Evolutionary conservation across 805 yeast species (phyloP).

Genomic region (Wickerhamiella alocasiicola): DNA sequence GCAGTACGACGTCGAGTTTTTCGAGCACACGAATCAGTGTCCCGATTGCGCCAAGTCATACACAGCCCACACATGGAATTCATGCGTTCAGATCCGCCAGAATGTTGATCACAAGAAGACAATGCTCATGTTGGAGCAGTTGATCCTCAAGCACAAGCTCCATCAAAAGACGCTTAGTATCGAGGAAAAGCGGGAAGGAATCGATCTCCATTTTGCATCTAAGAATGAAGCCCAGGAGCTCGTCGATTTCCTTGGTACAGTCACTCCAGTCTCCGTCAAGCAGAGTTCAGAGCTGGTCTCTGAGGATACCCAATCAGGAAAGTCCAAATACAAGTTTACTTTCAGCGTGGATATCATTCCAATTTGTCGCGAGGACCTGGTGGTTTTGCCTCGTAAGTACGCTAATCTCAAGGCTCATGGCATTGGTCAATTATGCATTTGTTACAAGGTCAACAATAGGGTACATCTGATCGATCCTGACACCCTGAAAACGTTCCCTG

Average conservation of each 20-base stretch:
- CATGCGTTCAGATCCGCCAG: constrained; percentile 92
- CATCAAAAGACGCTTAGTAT: constrained; percentile 86
- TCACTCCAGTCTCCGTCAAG: constrained; percentile 68
- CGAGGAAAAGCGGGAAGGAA: constrained; percentile 78
- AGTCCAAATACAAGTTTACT: constrained; percentile 76
- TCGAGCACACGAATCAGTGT: constrained; percentile 94
- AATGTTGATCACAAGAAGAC: constrained; percentile 92
- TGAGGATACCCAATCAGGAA: constrained; percentile 79
- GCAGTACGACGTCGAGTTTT: constrained; percentile 81
- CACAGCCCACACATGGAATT: constrained; percentile 92
- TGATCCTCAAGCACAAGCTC: constrained; percentile 81
- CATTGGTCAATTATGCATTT: constrained; percentile 66
- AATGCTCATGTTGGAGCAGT: constrained; percentile 79
- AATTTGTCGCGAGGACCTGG: constrained; percentile 88
- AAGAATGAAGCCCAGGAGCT: constrained; percentile 84
- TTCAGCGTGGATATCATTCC: constrained; percentile 92
- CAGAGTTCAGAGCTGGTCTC: constrained; percentile 82
- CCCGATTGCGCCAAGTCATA: constrained; percentile 93
- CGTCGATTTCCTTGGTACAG: constrained; percentile 76
- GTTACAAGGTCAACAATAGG: constrained; percentile 72
- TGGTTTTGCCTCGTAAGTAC: constrained; percentile 71
- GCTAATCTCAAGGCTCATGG: constrained; percentile 61
- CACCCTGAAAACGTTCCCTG: constrained; percentile 65
- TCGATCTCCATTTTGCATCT: constrained; percentile 78
- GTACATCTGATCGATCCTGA: constrained; percentile 79